Percentiles rank a stretch among this genome's conserved stretches.
These are phyloP conservation scores for Helicostylum pulchrum DNA, from an alignment of 192 early-diverging fungal species.

Conservation along the genomic window DNA sequence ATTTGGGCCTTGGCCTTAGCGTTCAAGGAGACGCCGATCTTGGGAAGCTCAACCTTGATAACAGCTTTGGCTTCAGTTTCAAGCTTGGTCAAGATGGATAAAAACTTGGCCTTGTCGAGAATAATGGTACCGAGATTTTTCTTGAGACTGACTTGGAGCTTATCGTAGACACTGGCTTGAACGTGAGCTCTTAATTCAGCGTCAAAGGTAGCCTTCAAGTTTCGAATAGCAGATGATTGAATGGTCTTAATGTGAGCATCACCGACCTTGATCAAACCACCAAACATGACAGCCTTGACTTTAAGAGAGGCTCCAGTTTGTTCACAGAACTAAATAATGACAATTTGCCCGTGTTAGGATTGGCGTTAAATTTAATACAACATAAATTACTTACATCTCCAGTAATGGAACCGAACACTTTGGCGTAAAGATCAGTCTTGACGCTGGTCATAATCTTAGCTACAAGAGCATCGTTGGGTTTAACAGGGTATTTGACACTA, in stretches of 20 bases:
- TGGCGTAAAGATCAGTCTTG: constrained; percentile 27
- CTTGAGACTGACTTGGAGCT: constrained; percentile 15
- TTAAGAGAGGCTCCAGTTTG: constrained; percentile 19
- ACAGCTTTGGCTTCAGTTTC: constrained; percentile 14
- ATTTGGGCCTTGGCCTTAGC: constrained; percentile 4
- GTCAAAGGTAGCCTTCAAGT: constrained; percentile 12
- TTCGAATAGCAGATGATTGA: constrained; percentile 2
- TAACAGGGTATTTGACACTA: constrained; percentile 8
- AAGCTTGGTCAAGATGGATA: constrained; percentile 11
- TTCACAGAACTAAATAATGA: constrained; percentile 17
- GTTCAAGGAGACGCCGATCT: background rate
- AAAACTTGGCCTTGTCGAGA: constrained; percentile 6
- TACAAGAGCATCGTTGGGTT: constrained; percentile 4
- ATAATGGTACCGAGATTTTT: constrained; percentile 5
- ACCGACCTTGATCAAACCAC: constrained; percentile 13
- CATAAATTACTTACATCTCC: constrained; percentile 10
- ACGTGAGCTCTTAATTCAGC: constrained; percentile 11
- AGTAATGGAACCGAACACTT: constrained; percentile 24
- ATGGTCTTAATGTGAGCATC: constrained; percentile 9
- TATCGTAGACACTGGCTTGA: constrained; percentile 15
- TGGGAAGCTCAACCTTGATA: constrained; percentile 16
- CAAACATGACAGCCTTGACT: constrained; percentile 12
- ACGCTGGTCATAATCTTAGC: constrained; percentile 20
- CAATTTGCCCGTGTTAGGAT: background rate
- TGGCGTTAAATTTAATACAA: background rate